Conservation (phyloP, 805 yeast species). For the Saturnispora sanitii region DNA sequence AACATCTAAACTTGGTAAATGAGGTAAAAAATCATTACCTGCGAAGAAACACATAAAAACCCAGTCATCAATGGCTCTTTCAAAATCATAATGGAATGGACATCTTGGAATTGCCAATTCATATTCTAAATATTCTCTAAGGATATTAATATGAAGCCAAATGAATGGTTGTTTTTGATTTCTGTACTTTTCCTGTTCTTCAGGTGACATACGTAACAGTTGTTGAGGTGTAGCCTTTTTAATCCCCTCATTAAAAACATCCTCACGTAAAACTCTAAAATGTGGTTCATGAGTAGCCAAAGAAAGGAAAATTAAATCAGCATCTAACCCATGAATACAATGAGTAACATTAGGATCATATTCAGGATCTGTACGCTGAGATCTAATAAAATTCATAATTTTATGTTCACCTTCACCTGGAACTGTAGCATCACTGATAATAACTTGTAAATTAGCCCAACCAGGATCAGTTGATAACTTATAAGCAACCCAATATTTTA, state of each 20-base stretch:
- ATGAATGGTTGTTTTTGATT: slow-evolving; percentile 72
- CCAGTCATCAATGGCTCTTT: slow-evolving; percentile 98
- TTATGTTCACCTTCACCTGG: slow-evolving; percentile 99
- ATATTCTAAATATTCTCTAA: slow-evolving; percentile 78
- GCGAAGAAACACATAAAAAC: slow-evolving; percentile 97
- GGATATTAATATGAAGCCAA: slow-evolving; percentile 83
- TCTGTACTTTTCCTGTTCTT: slow-evolving; percentile 35
- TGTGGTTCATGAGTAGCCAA: slow-evolving; percentile 98
- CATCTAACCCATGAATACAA: slow-evolving; percentile 95
- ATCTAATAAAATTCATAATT: slow-evolving; percentile 89
- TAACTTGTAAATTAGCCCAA: slow-evolving; percentile 83
- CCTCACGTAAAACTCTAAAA: slow-evolving; percentile 88
- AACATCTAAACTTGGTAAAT: slow-evolving; percentile 87
- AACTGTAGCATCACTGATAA: slow-evolving; percentile 89
- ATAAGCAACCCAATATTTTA: slow-evolving; percentile 88
- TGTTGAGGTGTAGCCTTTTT: slow-evolving; percentile 35
- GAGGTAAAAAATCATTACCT: slow-evolving; percentile 97
- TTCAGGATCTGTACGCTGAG: slow-evolving; percentile 77
- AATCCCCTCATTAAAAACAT: slow-evolving; percentile 78
- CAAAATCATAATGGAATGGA: slow-evolving; percentile 73
- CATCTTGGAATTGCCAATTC: slow-evolving; percentile 67
- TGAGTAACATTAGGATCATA: slow-evolving; percentile 92
- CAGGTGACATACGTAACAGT: slow-evolving; percentile 46
- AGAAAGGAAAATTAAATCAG: slow-evolving; percentile 92
- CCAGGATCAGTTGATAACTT: slow-evolving; percentile 85